Conservation (phyloP, 1,284 basidiomycete genomes). For the Pseudozyma hubeiensis region DNA sequence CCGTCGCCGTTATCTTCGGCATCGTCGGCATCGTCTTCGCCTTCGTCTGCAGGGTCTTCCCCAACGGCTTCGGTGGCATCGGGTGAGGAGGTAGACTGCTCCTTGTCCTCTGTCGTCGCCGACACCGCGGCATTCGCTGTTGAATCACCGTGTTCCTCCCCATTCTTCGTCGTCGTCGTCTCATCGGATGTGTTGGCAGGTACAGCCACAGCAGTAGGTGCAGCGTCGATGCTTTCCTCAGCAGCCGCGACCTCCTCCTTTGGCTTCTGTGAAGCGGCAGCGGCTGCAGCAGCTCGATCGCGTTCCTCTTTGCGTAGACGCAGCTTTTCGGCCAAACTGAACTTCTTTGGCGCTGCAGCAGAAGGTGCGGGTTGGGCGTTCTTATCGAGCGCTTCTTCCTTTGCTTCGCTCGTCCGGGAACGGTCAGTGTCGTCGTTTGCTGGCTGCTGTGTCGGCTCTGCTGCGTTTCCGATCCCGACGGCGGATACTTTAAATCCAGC, state of each 20-base stretch:
- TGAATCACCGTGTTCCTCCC: not conserved
- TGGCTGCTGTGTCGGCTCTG: not conserved
- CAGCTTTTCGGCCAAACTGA: conserved; percentile 46
- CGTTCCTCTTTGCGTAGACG: conserved; percentile 43
- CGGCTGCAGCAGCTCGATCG: conserved; percentile 35
- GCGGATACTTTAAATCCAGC: not conserved
- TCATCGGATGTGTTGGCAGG: not conserved
- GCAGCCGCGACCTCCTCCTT: not conserved
- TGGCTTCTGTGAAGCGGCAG: conserved; percentile 3
- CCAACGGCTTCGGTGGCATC: not conserved
- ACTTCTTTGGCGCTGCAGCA: conserved; percentile 27
- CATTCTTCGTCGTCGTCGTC: not conserved
- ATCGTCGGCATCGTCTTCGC: conserved; percentile 12
- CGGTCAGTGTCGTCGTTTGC: not conserved
- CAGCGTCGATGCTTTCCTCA: not conserved
- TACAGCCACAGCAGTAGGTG: not conserved
- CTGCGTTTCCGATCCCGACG: not conserved
- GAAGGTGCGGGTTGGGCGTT: not conserved
- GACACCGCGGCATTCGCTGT: not conserved
- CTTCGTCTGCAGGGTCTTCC: conserved; percentile 14
- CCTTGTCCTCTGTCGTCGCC: not conserved
- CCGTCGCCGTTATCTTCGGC: conserved; percentile 9
- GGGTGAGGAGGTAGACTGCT: not conserved
- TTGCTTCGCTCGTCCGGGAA: not conserved
- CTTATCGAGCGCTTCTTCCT: not conserved